Evolutionary conservation across 75 land plant genomes (phyloP).

Genomic region (Ceratopteris richardii): DNA sequence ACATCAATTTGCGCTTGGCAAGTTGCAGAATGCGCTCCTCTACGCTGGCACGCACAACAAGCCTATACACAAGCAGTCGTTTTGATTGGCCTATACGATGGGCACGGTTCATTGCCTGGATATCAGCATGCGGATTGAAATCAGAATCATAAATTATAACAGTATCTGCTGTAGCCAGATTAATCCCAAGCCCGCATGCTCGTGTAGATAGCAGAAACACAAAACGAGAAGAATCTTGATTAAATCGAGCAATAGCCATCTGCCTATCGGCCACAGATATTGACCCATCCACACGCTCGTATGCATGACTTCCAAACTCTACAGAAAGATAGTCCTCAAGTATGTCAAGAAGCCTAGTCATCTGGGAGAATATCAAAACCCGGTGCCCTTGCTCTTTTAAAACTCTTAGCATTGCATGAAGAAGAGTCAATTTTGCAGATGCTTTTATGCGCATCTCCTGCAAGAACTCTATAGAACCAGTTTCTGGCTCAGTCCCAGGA

Average conservation of each 20-base stretch:
- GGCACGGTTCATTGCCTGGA: conserved; percentile 99
- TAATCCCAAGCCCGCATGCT: conserved; percentile 95
- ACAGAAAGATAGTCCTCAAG: conserved; percentile 79
- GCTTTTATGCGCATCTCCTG: conserved; percentile 99
- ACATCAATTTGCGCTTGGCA: conserved; percentile 91
- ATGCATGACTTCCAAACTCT: conserved; percentile 82
- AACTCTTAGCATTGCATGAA: conserved; percentile 86
- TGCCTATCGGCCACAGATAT: conserved; percentile 81
- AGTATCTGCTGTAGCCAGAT: conserved; percentile 96
- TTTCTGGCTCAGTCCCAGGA: conserved; percentile 92
- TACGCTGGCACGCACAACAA: conserved; percentile 96
- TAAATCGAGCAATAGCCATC: conserved; percentile 81
- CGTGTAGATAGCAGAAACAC: conserved; percentile 91
- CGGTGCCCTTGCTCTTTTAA: conserved; percentile 78
- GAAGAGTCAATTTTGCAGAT: conserved; percentile 81
- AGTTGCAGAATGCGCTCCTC: conserved; percentile 98
- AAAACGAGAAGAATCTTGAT: conserved; percentile 85
- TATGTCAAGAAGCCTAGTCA: conserved; percentile 96
- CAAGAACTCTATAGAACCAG: conserved; percentile 71
- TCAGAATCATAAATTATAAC: conserved; percentile 97
- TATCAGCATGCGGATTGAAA: conserved; percentile 99
- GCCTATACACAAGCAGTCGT: conserved; percentile 81
- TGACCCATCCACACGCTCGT: conserved; percentile 95
- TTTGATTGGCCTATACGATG: conserved; percentile 97
- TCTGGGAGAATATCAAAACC: conserved; percentile 94